Evolutionary conservation across 352 stramenopile species (phyloP).

Genomic region (Achlya hypogyna): DNA sequence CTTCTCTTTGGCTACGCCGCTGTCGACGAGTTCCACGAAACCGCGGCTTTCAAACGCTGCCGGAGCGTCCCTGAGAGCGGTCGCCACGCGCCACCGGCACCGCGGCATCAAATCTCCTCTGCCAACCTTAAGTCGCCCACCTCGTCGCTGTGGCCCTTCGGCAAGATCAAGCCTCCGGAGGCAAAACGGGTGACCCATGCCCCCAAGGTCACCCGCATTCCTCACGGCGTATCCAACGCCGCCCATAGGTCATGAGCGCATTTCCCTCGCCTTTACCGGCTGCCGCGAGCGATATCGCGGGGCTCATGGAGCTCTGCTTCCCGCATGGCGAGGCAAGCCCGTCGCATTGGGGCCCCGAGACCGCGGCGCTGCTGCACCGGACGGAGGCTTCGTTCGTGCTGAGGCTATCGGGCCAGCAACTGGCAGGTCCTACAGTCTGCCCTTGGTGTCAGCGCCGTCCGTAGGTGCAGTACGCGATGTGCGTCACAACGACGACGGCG

Average conservation of each 20-base stretch:
- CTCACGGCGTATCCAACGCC: too few species aligned
- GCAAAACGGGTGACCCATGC: too few species aligned
- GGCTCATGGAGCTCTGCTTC: constrained; percentile 56
- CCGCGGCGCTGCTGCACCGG: constrained; percentile 48
- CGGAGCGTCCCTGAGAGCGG: not conserved
- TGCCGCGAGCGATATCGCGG: not conserved
- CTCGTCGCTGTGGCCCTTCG: not conserved
- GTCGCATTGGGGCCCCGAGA: constrained; percentile 32
- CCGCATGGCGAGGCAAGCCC: constrained; percentile 41
- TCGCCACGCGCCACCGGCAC: not conserved
- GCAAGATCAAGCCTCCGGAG: not conserved
- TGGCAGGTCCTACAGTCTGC: constrained; percentile 8
- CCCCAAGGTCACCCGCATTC: not conserved
- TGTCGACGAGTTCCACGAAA: constrained; percentile 1
- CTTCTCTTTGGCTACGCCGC: constrained; percentile 13
- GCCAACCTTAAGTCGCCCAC: not conserved
- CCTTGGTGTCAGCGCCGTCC: too few species aligned
- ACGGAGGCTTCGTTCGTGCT: constrained; percentile 62
- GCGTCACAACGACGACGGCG: constrained; percentile 19
- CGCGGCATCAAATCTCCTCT: not conserved
- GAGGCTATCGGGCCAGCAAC: constrained; percentile 38
- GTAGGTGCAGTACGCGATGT: constrained; percentile 19
- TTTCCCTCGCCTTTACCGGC: not conserved
- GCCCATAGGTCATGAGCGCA: constrained; percentile 2
- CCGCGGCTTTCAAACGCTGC: not conserved